Percentiles rank a stretch among this genome's conserved stretches.
phyloP scores from a whole-genome alignment of 148 eudicot species.

The Vaccinium macrocarpon region DNA sequence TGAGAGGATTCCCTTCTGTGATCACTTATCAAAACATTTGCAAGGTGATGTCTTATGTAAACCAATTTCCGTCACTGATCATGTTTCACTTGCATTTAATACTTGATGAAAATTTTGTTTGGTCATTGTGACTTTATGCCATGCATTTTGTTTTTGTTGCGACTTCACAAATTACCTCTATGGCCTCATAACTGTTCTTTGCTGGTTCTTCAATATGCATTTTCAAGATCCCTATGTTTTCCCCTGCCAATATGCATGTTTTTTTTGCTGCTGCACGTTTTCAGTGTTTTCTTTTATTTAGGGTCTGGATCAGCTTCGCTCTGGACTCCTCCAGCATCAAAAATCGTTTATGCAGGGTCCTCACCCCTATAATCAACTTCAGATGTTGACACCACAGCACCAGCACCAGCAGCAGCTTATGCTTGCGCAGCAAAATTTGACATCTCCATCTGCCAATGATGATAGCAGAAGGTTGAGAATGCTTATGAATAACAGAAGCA shows the following conservation, averaged over 20 bases:
- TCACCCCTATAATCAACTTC: slow-evolving; percentile 65
- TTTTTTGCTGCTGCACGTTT: neutral
- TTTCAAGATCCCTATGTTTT: neutral
- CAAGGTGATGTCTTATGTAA: neutral
- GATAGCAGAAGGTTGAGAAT: slow-evolving; percentile 66
- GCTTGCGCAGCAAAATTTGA: slow-evolving; percentile 67
- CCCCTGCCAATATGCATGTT: neutral
- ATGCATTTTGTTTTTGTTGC: neutral
- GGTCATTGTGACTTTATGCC: neutral
- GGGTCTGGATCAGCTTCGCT: slow-evolving; percentile 65
- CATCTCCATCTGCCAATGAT: slow-evolving; percentile 56
- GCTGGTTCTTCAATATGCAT: neutral
- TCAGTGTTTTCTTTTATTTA: slow-evolving; percentile 15
- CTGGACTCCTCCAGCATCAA: slow-evolving; percentile 69
- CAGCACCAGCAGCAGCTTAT: slow-evolving; percentile 64
- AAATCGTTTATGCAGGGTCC: slow-evolving; percentile 63
- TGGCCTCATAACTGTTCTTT: neutral
- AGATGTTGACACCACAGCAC: slow-evolving; percentile 48
- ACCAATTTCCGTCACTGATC: neutral
- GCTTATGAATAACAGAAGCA: slow-evolving; percentile 45
- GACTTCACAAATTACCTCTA: neutral
- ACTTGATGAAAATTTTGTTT: neutral
- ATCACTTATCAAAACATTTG: neutral
- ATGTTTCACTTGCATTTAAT: neutral
- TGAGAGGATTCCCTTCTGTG: slow-evolving; percentile 2